Evolutionary conservation across 2,329 filamentous ascomycete genomes (phyloP), one percentile per base, ranked within the genome.

Genomic region (Fusarium secorum): DNA sequence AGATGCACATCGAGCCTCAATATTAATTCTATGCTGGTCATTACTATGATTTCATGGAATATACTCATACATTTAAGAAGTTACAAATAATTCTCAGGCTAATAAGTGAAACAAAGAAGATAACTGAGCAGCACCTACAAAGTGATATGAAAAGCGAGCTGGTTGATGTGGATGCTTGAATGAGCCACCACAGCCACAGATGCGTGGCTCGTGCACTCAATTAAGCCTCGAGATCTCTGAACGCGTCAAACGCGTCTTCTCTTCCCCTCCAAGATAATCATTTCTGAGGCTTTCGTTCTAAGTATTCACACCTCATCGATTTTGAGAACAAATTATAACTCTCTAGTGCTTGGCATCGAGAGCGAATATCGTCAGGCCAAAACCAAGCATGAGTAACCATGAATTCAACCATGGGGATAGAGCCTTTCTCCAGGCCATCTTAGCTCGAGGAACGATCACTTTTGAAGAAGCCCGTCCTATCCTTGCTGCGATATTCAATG

Each of bases 361-460:
- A 35, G 38, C 39, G 20, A 57, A 39, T 10, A 78, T 75, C 70
- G 71, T 80, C 38, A 76, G 77, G 38, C 22, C 10, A 22, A 26
- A 32, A 4, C 18, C 22, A 36, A 36, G 38, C 30, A 75, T 79
- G 22, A 52, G 81, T 15, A 76, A 76, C 6, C 69, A 71, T 2
- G 79, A 81, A 26, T 88, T 87, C 76, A 78, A 79, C 60, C 85
- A 97, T 78, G 86, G 86, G 68, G 93, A 98, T 79, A 91, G 94
- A 62, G 95, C 95, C 13, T 97, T 99, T 77, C 85, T 98, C 1
- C 96, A 99, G 81, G 93, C 93, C 52, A 90, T 99, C 73, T 86
- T 98, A 80, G 89, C 93, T 6, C 90, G 91, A 53, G 92, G 93
- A 26, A 89, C 90, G 46, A 85, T 98, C 79, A 97, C 93, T 1